These are phyloP conservation scores for Pseudocercospora eumusae DNA, from an alignment of 2,329 filamentous ascomycete genomes.

Conservation along the genomic window DNA sequence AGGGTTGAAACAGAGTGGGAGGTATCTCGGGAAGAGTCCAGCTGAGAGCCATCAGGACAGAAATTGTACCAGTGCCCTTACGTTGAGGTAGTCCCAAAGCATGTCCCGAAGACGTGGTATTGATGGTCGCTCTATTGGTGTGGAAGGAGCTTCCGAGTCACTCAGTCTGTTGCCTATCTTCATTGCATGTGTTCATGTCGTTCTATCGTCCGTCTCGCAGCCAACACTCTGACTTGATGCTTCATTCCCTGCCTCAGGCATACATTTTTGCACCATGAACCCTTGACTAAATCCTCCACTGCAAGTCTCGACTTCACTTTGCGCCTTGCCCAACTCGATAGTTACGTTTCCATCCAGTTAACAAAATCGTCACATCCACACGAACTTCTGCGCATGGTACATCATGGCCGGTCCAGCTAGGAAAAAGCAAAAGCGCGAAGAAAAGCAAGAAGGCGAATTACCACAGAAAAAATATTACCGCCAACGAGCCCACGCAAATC, in stretches of 20 bases:
- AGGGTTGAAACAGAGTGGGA: constrained; percentile 13
- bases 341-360: not conserved
- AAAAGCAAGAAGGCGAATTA: constrained; percentile 56
- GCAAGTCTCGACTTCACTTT: too few species aligned
- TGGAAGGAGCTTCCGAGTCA: too few species aligned
- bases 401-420: constrained; percentile 42
- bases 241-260: not conserved
- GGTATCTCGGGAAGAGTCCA: constrained; percentile 9
- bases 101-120: too few species aligned
- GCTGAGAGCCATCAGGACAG: not conserved
- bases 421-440: constrained; percentile 51
- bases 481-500: constrained; percentile 95
- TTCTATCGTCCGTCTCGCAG: not conserved
- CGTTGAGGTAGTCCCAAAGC: not conserved
- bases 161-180: not conserved
- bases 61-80: not conserved
- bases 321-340: not conserved
- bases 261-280: not conserved
- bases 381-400: not conserved
- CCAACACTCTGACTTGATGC: too few species aligned
- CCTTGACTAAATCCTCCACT: not conserved
- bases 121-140: too few species aligned
- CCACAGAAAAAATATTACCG: constrained; percentile 96
- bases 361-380: not conserved
- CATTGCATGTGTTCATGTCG: not conserved